Conservation (phyloP, 2,329 filamentous ascomycete species). For the Thelonectria rubi region DNA sequence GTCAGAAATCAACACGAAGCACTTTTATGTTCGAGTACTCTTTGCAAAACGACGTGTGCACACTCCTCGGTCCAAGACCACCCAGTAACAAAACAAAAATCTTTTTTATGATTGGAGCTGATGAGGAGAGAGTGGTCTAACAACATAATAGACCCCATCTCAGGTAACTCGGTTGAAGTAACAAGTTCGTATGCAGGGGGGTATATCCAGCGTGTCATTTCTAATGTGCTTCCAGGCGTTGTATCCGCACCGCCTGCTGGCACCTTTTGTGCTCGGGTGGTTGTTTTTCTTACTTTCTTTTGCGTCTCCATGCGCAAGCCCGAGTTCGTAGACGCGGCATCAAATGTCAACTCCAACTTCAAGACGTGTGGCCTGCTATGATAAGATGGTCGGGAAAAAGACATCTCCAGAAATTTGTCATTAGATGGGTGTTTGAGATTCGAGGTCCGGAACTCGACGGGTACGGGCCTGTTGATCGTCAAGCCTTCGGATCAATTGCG, state of each 20-base stretch:
- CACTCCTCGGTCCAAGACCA: conserved; percentile 14
- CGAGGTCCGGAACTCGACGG: conserved; percentile 28
- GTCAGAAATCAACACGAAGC: conserved; percentile 14
- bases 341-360: conserved; percentile 36
- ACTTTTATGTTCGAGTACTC: conserved; percentile 14
- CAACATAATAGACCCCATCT: conserved; percentile 42
- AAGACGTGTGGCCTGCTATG: conserved; percentile 44
- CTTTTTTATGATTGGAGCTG: conserved; percentile 40
- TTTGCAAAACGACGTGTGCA: conserved; percentile 19
- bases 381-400: conserved; percentile 33
- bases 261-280: conserved; percentile 31
- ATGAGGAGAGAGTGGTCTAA: conserved; percentile 40
- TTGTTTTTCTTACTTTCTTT: conserved; percentile 28
- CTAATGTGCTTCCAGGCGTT: conserved; percentile 42
- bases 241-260: conserved; percentile 37
- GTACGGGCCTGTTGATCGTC: conserved; percentile 19
- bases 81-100: conserved; percentile 32
- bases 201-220: conserved; percentile 46
- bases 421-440: conserved; percentile 38
- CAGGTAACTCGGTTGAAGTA: conserved; percentile 40
- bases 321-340: conserved; percentile 35
- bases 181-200: conserved; percentile 44
- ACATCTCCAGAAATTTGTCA: conserved; percentile 39
- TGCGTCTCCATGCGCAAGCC: conserved; percentile 34
- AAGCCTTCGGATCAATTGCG: conserved; percentile 21